Evolutionary conservation across 2,329 filamentous ascomycete species (phyloP), one percentile per base, ranked within the genome.

Genomic region (Colletotrichum destructivum): DNA sequence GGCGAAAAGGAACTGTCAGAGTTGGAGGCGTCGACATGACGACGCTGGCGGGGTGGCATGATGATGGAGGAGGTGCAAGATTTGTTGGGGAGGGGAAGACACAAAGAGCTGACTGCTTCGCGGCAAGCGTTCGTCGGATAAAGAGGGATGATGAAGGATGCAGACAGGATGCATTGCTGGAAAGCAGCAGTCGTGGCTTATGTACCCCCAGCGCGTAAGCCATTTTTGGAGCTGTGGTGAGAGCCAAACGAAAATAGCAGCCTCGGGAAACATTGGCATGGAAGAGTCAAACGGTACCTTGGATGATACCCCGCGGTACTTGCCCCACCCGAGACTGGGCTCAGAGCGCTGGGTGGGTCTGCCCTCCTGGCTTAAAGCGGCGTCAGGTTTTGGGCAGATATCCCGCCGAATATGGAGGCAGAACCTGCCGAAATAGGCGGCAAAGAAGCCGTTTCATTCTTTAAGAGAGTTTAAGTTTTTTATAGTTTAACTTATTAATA

Each of bases 201-300:
- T 55, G 26, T 55, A 38, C 51, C 15, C 51, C 23, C 15, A 35
- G 51, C 15, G 51, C 23, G 51, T 55, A 35, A 35, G 51, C 26
- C 51, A 55, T 26, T 16, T 55, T 31, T 9, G 26, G 51, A 55
- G 26, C 51, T 18, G 15, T 55, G 13, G 13, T 55, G 51, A 18
- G 23, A 55, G 51, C 51, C 51, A 35, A 54, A 38, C n/a, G 21
- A 15, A 38, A 56, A 56, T 6, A 40, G 16, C 26, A 54, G 21
- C 21, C 23, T 54, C 21, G 23, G 51, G 23, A 54, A 51, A 51
- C 47, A 51, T n/a, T 51, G 26, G 54, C 21, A 23, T 56, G 23
- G 51, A 54, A 54, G 51, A 56, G 31, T 40, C 21, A 56, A 56
- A 54, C 12, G 26, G 31, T 56, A 56, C 54, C n/a, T 56, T 56